Conservation (phyloP, 495 filamentous ascomycete genomes). For the Aspergillus mulundensis region DNA sequence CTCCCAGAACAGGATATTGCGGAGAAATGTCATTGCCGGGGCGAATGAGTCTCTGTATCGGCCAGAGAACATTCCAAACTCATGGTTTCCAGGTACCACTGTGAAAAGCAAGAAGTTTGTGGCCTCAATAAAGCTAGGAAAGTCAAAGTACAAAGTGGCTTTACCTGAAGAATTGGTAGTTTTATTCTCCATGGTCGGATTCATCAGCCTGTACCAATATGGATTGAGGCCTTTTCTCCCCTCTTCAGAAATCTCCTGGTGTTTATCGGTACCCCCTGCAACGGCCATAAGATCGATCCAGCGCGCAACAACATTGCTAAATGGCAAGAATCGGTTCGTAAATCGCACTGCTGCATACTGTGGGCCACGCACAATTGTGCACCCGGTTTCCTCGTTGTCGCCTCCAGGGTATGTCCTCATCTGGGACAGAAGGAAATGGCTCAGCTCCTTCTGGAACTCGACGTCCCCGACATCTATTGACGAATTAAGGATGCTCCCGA, state of each 20-base stretch:
- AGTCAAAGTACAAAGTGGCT: constrained; percentile 34
- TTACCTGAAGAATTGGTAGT: constrained; percentile 13
- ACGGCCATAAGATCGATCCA: constrained; percentile 87
- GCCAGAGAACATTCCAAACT: constrained; percentile 28
- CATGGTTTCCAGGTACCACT: constrained; percentile 19
- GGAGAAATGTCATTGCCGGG: constrained; percentile 64
- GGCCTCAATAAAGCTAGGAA: constrained; percentile 42
- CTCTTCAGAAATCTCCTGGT: constrained; percentile 83
- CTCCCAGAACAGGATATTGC: constrained; percentile 67
- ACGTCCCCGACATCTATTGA: constrained; percentile 46
- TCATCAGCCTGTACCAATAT: constrained; percentile 69
- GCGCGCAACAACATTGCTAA: constrained; percentile 68
- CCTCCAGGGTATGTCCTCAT: constrained; percentile 57
- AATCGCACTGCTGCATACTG: constrained; percentile 83
- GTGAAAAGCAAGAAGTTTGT: constrained; percentile 30
- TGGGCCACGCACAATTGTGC: constrained; percentile 55
- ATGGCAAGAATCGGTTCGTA: constrained; percentile 85
- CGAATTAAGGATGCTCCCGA: constrained; percentile 69
- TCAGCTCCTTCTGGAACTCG: constrained; percentile 45
- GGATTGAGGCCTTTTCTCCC: constrained; percentile 83
- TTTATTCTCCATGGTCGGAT: constrained; percentile 41
- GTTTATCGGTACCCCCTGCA: constrained; percentile 54
- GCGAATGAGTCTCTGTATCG: constrained; percentile 43
- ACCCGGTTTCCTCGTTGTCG: constrained; percentile 34
- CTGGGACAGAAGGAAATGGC: constrained; percentile 60